Evolutionary conservation across 2,329 filamentous ascomycete genomes (phyloP).

Genomic region (Claviceps quebecensis): DNA sequence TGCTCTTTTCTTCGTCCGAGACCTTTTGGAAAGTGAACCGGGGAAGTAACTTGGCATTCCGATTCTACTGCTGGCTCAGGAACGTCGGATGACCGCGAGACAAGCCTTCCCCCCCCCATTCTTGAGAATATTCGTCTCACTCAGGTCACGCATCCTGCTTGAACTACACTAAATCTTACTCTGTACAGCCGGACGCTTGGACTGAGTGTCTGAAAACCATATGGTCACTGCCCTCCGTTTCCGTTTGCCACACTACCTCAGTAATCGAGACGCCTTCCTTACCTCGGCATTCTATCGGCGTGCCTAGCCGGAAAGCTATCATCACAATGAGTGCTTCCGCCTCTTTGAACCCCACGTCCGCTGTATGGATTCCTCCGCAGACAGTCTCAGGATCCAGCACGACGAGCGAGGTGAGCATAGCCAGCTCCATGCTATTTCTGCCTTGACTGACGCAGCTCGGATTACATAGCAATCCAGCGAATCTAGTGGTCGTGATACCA

Average conservation of each 20-base stretch:
- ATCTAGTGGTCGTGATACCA: neutral
- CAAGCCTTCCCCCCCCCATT: no score
- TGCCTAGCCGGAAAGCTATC: neutral
- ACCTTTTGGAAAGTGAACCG: neutral
- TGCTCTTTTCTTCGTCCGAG: neutral
- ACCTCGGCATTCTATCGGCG: neutral
- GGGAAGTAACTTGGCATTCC: no score
- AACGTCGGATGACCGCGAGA: no score
- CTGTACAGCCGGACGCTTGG: neutral
- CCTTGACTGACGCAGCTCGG: neutral
- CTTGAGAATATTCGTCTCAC: no score
- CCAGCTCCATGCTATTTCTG: neutral
- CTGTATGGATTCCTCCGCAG: slow-evolving; percentile 1
- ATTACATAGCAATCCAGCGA: neutral
- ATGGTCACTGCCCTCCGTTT: neutral
- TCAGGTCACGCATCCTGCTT: neutral
- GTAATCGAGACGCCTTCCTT: neutral
- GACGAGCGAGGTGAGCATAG: slow-evolving; percentile 4
- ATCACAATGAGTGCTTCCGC: slow-evolving; percentile 1
- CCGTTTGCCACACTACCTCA: neutral
- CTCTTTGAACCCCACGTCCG: slow-evolving; percentile 2
- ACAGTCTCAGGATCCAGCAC: neutral
- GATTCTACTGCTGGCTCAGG: no score
- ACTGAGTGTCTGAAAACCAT: neutral
- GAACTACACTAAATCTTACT: neutral